These are phyloP conservation scores for Hirsutella minnesotensis DNA, from an alignment of 2,329 filamentous ascomycete species.

Conservation along the genomic window DNA sequence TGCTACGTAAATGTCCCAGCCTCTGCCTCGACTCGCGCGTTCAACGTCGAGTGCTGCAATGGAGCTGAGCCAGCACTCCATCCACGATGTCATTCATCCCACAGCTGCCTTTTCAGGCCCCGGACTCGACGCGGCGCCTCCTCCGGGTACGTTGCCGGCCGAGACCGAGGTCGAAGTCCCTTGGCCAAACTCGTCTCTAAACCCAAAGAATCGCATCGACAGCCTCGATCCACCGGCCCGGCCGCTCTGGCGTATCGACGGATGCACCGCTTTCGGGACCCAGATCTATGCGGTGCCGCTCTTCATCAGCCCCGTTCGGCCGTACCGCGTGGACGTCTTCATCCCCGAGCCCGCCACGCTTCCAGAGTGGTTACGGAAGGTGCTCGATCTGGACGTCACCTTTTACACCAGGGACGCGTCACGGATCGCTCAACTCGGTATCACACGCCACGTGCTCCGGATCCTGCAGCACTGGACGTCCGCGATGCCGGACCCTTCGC, in stretches of 20 bases:
- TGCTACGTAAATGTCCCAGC: not conserved
- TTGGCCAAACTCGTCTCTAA: conserved; percentile 37
- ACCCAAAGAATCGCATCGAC: conserved; percentile 50
- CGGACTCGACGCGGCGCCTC: not conserved
- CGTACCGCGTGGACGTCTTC: conserved; percentile 46
- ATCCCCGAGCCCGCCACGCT: conserved; percentile 37
- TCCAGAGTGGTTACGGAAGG: conserved; percentile 26
- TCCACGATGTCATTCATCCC: conserved; percentile 45
- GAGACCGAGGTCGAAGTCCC: conserved; percentile 13
- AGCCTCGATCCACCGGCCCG: conserved; percentile 32
- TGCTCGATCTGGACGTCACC: conserved; percentile 35
- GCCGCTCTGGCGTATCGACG: conserved; percentile 47
- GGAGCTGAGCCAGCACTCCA: conserved; percentile 40
- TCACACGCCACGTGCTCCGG: conserved; percentile 41
- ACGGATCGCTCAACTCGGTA: conserved; percentile 35
- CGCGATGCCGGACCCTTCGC: conserved; percentile 14
- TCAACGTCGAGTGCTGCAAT: conserved; percentile 19
- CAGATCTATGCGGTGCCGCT: conserved; percentile 45
- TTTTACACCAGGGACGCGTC: conserved; percentile 42
- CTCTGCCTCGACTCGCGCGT: not conserved
- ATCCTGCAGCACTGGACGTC: conserved; percentile 40
- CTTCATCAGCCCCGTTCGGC: conserved; percentile 32
- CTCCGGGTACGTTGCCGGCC: not conserved
- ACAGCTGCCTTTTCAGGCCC: conserved; percentile 37
- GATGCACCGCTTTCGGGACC: conserved; percentile 42